These are phyloP conservation scores for Penicillium sp. DNA, from an alignment of 2,329 filamentous ascomycete species.

Conservation along the genomic window DNA sequence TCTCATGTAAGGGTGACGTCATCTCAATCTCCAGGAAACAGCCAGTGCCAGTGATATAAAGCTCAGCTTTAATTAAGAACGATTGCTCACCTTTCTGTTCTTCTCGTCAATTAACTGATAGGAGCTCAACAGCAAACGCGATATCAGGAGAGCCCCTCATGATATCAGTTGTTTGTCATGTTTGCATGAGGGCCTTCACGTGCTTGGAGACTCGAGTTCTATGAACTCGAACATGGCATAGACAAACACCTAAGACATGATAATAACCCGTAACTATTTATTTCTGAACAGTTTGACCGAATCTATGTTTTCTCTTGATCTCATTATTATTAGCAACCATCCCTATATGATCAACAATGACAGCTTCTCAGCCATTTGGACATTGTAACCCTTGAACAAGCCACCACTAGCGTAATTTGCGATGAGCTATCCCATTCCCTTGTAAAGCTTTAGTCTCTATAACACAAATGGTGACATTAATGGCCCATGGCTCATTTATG, in stretches of 20 bases:
- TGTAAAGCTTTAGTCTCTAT: neutral
- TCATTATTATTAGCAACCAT: neutral
- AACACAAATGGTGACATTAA: neutral
- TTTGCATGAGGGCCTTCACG: conserved; percentile 15
- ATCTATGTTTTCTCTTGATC: neutral
- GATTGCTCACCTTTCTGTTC: neutral
- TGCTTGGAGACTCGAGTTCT: neutral
- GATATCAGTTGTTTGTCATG: conserved; percentile 21
- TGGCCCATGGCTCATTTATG: neutral
- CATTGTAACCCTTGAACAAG: neutral
- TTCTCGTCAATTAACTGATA: neutral
- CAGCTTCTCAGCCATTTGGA: neutral
- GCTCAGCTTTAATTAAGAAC: no score
- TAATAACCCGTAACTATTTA: neutral
- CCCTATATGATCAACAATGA: neutral
- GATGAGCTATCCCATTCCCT: neutral
- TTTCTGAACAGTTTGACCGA: neutral
- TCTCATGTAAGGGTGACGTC: neutral
- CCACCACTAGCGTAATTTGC: neutral
- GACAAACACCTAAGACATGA: neutral
- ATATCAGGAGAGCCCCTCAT: conserved; percentile 15
- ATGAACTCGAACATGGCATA: neutral
- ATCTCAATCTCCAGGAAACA: neutral
- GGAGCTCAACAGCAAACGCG: neutral
- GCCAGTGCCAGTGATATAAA: neutral